Evolutionary conservation across 345 rosid species (phyloP).

Genomic region (Psidium friedrichsthalianum): DNA sequence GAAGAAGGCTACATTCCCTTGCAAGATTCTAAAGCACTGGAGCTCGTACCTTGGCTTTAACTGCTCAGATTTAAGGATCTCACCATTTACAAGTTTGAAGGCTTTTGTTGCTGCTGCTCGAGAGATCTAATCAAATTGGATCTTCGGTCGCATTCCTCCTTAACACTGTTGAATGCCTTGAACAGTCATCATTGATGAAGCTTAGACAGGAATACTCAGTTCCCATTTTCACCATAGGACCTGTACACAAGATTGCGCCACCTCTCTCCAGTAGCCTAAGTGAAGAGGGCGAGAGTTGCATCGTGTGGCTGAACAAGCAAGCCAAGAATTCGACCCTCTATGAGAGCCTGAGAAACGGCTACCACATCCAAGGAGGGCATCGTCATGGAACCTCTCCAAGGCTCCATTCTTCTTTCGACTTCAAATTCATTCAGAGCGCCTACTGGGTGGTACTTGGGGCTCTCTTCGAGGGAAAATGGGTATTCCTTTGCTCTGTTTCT

Average conservation of each 20-base stretch:
- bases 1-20: no score
- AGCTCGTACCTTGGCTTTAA: slow-evolving; percentile 9
- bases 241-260: slow-evolving; percentile 20
- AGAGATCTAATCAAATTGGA: background rate
- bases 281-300: slow-evolving; percentile 19
- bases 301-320: slow-evolving; percentile 25
- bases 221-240: slow-evolving; percentile 22
- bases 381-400: no score
- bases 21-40: slow-evolving; percentile 10
- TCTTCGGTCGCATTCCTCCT: slow-evolving; percentile 9
- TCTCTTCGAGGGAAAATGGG: no score
- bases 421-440: no score
- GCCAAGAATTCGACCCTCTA: slow-evolving; percentile 14
- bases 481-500: no score
- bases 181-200: slow-evolving; percentile 5
- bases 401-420: no score
- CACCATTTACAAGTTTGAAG: slow-evolving; percentile 12
- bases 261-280: slow-evolving; percentile 2
- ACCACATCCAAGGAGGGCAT: no score
- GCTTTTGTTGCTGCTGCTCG: slow-evolving; percentile 5
- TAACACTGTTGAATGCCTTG: slow-evolving; percentile 21
- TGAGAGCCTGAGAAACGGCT: slow-evolving; percentile 22
- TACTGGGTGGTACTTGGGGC: no score
- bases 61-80: slow-evolving; percentile 24
- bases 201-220: background rate